Evolutionary conservation across 805 yeast species (phyloP).

Genomic region (Hanseniaspora meyeri): DNA sequence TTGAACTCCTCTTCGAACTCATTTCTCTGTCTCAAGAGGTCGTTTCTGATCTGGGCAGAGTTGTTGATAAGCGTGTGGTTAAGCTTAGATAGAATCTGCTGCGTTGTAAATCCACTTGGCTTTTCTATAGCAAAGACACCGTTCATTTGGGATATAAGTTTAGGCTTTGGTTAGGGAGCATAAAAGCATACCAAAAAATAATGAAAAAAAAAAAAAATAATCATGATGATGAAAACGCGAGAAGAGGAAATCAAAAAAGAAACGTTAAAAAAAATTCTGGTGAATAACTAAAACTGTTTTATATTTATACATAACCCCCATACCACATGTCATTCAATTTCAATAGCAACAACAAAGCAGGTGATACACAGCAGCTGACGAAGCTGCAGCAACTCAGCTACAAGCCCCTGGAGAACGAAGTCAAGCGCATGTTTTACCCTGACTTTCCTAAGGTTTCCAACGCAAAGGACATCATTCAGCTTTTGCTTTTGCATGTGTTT

Average conservation of each 20-base stretch:
- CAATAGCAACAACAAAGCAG: constrained; percentile 5
- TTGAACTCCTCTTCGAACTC: constrained; percentile 28
- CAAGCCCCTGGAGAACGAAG: not conserved
- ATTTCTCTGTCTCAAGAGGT: constrained; percentile 36
- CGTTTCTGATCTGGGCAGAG: constrained; percentile 45
- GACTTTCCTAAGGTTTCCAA: not conserved
- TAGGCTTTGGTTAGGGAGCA: too few species aligned
- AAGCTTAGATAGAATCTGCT: constrained; percentile 54
- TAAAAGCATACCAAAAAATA: not conserved
- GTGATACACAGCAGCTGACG: not conserved
- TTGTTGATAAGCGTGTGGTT: constrained; percentile 48
- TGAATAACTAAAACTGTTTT: too few species aligned
- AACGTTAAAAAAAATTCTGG: not conserved
- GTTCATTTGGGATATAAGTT: constrained; percentile 40
- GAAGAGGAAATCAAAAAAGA: not conserved
- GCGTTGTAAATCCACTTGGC: constrained; percentile 75
- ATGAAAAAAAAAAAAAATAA: not conserved
- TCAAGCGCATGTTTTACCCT: not conserved
- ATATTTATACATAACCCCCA: too few species aligned
- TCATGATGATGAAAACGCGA: not conserved
- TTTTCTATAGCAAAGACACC: constrained; percentile 88
- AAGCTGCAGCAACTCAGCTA: not conserved
- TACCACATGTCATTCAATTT: constrained; percentile 1
- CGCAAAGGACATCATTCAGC: constrained; percentile 2
- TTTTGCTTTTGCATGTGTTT: not conserved